Percentiles rank a stretch among this genome's conserved stretches.
phyloP scores from a whole-genome alignment of 2,329 filamentous ascomycete species.

The Colletotrichum plurivorum region DNA sequence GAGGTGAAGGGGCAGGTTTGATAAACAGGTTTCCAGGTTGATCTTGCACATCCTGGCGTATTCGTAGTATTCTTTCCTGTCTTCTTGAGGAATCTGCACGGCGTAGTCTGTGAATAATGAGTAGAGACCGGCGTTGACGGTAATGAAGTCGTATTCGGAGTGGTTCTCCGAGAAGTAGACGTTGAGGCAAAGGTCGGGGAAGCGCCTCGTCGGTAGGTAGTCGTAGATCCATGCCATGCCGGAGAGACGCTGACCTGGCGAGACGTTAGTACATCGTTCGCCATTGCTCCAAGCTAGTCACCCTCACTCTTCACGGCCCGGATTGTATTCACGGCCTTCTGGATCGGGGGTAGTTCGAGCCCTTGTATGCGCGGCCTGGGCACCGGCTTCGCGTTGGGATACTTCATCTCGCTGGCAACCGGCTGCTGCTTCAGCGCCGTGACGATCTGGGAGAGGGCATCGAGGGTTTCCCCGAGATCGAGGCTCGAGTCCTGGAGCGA shows the following conservation, averaged over 20 bases:
- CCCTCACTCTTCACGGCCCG: slow-evolving; percentile 25
- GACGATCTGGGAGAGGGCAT: slow-evolving; percentile 52
- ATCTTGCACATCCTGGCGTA: slow-evolving; percentile 46
- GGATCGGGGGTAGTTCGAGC: slow-evolving; percentile 38
- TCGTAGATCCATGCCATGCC: slow-evolving; percentile 48
- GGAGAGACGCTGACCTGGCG: neutral
- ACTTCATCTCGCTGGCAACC: slow-evolving; percentile 45
- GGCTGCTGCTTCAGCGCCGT: slow-evolving; percentile 46
- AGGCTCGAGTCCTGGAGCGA: slow-evolving; percentile 45
- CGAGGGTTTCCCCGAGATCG: slow-evolving; percentile 52
- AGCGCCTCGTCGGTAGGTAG: slow-evolving; percentile 47
- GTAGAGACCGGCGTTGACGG: slow-evolving; percentile 49
- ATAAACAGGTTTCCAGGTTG: slow-evolving; percentile 50
- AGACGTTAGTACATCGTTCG: too few species aligned
- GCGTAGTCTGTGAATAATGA: slow-evolving; percentile 36
- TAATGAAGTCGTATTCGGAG: slow-evolving; percentile 51
- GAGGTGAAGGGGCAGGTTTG: slow-evolving; percentile 50
- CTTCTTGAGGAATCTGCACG: slow-evolving; percentile 32
- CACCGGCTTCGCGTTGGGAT: slow-evolving; percentile 42
- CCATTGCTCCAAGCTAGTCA: neutral
- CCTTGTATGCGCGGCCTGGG: slow-evolving; percentile 23
- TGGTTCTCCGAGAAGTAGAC: slow-evolving; percentile 52
- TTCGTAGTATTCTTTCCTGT: slow-evolving; percentile 44
- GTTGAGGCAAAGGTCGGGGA: slow-evolving; percentile 50
- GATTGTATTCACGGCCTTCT: slow-evolving; percentile 34